phyloP scores from a whole-genome alignment of 148 eudicot species.

The Rhododendron simsii region DNA sequence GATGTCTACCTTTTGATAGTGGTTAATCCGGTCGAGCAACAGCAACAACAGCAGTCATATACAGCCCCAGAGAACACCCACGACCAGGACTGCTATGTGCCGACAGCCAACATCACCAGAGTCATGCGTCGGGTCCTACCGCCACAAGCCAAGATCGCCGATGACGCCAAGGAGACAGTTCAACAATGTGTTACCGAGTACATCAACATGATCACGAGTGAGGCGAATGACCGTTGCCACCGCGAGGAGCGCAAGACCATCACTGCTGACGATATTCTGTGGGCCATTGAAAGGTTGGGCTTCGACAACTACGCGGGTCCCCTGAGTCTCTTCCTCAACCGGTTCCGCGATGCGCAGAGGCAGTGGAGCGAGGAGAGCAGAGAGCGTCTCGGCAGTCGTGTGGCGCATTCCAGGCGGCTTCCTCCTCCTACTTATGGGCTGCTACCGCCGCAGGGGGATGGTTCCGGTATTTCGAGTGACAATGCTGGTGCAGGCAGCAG shows the following conservation, averaged over 20 bases:
- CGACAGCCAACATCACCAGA: conserved; percentile 75
- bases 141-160: conserved; percentile 79
- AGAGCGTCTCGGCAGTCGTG: neutral
- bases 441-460: too few species aligned
- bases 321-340: conserved; percentile 63
- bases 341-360: conserved; percentile 42
- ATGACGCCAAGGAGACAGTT: conserved; percentile 84
- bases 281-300: conserved; percentile 96
- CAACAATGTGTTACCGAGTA: conserved; percentile 89
- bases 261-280: conserved; percentile 79
- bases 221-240: conserved; percentile 88
- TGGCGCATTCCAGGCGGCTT: neutral
- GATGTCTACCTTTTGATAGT: neutral
- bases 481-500: neutral
- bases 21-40: neutral
- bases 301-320: conserved; percentile 91
- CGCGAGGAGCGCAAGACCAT: conserved; percentile 85
- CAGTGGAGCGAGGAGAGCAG: neutral
- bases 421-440: neutral
- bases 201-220: conserved; percentile 88
- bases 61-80: conserved; percentile 9
- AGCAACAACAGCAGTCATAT: neutral
- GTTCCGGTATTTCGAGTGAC: too few species aligned
- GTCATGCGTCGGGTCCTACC: conserved; percentile 87
- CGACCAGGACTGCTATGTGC: conserved; percentile 88